A percentile compares a stretch with the other conserved stretches of the same genome.
phyloP scores from a whole-genome alignment of 1,284 basidiomycete genomes.

The Ustilago crameri region DNA sequence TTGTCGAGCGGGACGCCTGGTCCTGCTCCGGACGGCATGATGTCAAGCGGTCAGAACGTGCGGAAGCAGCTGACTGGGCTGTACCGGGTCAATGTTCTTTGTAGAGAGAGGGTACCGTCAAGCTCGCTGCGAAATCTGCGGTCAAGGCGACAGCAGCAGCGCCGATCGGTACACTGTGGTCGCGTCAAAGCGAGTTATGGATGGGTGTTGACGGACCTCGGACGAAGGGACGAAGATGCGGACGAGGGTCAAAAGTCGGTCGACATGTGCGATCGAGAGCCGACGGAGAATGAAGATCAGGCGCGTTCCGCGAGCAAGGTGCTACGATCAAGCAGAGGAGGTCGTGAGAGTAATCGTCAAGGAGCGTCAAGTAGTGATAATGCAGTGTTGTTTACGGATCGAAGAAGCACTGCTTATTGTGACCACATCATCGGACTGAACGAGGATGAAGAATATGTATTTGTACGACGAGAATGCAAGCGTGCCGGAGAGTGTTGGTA shows the following conservation, averaged over 20 bases:
- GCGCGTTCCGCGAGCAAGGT: too few species aligned
- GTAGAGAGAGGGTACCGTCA: neutral
- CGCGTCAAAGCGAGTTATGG: too few species aligned
- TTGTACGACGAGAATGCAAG: neutral
- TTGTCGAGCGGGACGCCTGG: constrained; percentile 56
- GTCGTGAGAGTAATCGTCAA: constrained; percentile 3
- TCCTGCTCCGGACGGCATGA: constrained; percentile 45
- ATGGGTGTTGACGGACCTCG: too few species aligned
- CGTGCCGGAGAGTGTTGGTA: neutral
- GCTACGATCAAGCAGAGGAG: neutral
- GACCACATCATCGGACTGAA: constrained; percentile 3
- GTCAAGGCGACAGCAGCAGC: too few species aligned
- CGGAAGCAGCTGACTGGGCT: neutral
- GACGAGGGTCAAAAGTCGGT: too few species aligned
- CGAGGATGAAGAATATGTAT: neutral
- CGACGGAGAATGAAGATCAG: too few species aligned
- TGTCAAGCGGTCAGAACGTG: constrained; percentile 8
- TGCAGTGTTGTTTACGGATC: neutral
- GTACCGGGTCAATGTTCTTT: neutral
- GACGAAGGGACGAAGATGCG: too few species aligned
- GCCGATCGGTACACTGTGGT: too few species aligned
- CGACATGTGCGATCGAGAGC: too few species aligned
- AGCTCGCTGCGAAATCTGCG: neutral
- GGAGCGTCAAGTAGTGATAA: neutral
- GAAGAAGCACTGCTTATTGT: constrained; percentile 1